Percentiles rank a stretch among this genome's conserved stretches.
Evolutionary conservation across 176 grass and related monocot genomes (phyloP).

Genomic region (Bromus sterilis): DNA sequence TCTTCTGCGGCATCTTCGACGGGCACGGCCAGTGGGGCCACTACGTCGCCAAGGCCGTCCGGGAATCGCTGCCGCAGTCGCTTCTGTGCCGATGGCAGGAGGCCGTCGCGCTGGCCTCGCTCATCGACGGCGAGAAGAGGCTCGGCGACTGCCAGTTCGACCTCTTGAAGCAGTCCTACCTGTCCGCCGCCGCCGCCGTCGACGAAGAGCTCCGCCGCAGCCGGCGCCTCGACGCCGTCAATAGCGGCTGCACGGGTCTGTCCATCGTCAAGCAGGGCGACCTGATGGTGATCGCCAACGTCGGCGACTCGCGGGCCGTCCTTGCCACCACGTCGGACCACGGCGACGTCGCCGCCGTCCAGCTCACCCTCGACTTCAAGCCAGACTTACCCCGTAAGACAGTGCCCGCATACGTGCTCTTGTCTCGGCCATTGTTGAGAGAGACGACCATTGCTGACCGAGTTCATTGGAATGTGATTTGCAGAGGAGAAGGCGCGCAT

Average conservation of each 20-base stretch:
- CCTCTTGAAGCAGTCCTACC: conserved; percentile 64
- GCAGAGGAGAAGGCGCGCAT: conserved; percentile 85
- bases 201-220: conserved; percentile 63
- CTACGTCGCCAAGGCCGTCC: conserved; percentile 72
- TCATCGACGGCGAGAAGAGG: conserved; percentile 53
- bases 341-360: conserved; percentile 46
- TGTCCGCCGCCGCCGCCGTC: conserved; percentile 43
- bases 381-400: conserved; percentile 76
- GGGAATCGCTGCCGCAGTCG: conserved; percentile 58
- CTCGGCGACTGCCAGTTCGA: conserved; percentile 43
- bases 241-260: conserved; percentile 81
- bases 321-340: conserved; percentile 43
- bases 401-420: neutral
- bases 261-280: conserved; percentile 86
- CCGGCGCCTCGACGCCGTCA: conserved; percentile 52
- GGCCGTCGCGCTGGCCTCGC: conserved; percentile 43
- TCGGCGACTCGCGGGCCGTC: conserved; percentile 88
- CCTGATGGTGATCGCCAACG: conserved; percentile 70
- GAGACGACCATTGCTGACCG: neutral
- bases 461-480: neutral
- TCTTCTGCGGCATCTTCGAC: conserved; percentile 91
- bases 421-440: neutral
- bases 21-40: conserved; percentile 93
- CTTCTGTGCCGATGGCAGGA: conserved; percentile 84
- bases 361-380: conserved; percentile 87